Evolutionary conservation across 2,329 filamentous ascomycete species (phyloP), one percentile per base, ranked within the genome.

Genomic region (Diplodia sapinea): DNA sequence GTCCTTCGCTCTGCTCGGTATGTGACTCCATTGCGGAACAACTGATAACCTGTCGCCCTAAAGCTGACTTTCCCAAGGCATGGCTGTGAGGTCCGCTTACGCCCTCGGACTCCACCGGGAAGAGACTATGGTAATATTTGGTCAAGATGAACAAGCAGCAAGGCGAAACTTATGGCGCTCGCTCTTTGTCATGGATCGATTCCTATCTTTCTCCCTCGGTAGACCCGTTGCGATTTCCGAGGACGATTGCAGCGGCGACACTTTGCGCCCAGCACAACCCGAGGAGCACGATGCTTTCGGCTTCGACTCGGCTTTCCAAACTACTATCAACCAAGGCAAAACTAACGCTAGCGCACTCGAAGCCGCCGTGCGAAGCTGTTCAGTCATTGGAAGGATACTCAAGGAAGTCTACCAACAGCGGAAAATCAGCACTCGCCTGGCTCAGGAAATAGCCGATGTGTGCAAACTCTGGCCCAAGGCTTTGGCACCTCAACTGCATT

Each of bases 151-250:
- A 62, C 79, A 84, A 70, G 75, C 73, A 9, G 75, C 83, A 9
- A 81, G 87, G 40, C 83, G 84, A 33, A 89, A 87, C 59, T 75
- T 90, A 3, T 91, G 88, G 88, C 84, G 85, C 67, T 88, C 86
- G 12, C 76, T 91, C 0, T 90, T 89, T 68, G 80, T 91, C 15
- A 81, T 91, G 8, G 89, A 91, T 72, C 82, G 86, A 17, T 87
- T 90, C 63, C 79, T 90, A 1, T 85, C 88, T 1, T 85, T 86
- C 29, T 87, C 86, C 1, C 78, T 91, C 1, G 89, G 89, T 5
- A 83, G 87, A 11, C 88, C 88, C 0, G 83, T 83, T 1, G 84
- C 86, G 8, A 90, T 91, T 59, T 83, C 83, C 5, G 86, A 89
- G 69, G 84, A 87, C 20, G 87, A 89, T 68, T 89, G 87, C 73